These are phyloP conservation scores for Ascocoryne sarcoides DNA, from an alignment of 2,329 filamentous ascomycete species.

Conservation along the genomic window DNA sequence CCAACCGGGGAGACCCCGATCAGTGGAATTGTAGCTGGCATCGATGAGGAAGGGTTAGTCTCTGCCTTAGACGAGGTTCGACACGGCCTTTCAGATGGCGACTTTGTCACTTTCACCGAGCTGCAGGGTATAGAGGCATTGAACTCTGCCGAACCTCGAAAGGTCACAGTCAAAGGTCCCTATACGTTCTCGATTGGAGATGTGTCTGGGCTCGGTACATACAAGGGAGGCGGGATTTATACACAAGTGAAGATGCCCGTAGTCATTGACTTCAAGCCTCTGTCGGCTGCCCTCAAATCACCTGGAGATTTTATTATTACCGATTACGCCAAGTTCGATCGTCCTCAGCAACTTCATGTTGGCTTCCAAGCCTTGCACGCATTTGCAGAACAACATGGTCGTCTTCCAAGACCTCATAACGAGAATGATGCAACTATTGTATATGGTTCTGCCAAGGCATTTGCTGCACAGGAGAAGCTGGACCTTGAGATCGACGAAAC, in stretches of 20 bases:
- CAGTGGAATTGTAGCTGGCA: constrained; percentile 80
- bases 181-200: constrained; percentile 98
- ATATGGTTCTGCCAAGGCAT: constrained; percentile 62
- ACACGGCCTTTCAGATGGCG: constrained; percentile 91
- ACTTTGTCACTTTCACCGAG: constrained; percentile 92
- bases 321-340: constrained; percentile 96
- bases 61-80: constrained; percentile 90
- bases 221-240: constrained; percentile 81
- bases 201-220: constrained; percentile 77
- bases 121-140: constrained; percentile 84
- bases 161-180: constrained; percentile 88
- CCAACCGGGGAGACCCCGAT: constrained; percentile 81
- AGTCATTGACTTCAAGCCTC: constrained; percentile 76
- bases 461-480: constrained; percentile 65
- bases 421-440: constrained; percentile 75
- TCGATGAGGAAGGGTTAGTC: constrained; percentile 83
- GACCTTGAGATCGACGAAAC: constrained; percentile 88
- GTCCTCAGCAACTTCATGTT: constrained; percentile 82
- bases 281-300: constrained; percentile 69
- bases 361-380: constrained; percentile 88
- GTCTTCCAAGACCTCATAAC: constrained; percentile 75
- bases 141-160: constrained; percentile 75
- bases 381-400: constrained; percentile 67
- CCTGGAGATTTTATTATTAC: constrained; percentile 88
- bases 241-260: constrained; percentile 99